phyloP scores from a whole-genome alignment of 78 protist genomes.

The Bigelowiella natans region DNA sequence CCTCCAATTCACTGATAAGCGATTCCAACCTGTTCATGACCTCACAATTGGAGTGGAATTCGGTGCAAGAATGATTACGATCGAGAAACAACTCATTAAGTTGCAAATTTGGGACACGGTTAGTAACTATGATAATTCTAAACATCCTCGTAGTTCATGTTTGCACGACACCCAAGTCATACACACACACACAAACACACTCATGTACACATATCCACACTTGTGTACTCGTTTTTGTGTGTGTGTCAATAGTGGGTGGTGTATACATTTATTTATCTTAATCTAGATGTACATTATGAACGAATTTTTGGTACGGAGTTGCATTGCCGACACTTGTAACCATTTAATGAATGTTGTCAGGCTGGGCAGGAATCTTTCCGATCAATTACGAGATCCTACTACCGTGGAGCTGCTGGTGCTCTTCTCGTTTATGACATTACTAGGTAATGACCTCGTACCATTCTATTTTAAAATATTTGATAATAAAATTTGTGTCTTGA shows the following conservation, averaged over 20 bases:
- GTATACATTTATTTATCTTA: too few species aligned
- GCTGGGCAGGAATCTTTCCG: conserved; percentile 95
- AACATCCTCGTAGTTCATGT: too few species aligned
- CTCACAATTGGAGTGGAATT: conserved; percentile 98
- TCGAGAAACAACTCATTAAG: conserved; percentile 79
- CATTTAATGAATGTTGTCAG: conserved; percentile 4
- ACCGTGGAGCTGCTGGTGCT: conserved; percentile 81
- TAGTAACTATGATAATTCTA: neutral
- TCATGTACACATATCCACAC: neutral
- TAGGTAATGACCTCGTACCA: neutral
- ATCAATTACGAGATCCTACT: conserved; percentile 93
- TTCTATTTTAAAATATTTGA: too few species aligned
- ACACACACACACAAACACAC: neutral
- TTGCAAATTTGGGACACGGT: conserved; percentile 94
- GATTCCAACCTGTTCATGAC: conserved; percentile 89
- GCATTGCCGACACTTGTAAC: neutral
- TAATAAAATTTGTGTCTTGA: neutral
- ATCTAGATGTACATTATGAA: too few species aligned
- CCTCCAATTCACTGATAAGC: conserved; percentile 89
- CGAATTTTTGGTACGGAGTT: too few species aligned
- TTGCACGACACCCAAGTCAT: too few species aligned
- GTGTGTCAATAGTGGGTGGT: neutral
- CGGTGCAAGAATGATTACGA: conserved; percentile 77
- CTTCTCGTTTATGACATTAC: conserved; percentile 15
- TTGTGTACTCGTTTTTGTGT: neutral